Evolutionary conservation across 1,284 basidiomycete genomes (phyloP), one percentile per base, ranked within the genome.

Genomic region (Malassezia japonica): DNA sequence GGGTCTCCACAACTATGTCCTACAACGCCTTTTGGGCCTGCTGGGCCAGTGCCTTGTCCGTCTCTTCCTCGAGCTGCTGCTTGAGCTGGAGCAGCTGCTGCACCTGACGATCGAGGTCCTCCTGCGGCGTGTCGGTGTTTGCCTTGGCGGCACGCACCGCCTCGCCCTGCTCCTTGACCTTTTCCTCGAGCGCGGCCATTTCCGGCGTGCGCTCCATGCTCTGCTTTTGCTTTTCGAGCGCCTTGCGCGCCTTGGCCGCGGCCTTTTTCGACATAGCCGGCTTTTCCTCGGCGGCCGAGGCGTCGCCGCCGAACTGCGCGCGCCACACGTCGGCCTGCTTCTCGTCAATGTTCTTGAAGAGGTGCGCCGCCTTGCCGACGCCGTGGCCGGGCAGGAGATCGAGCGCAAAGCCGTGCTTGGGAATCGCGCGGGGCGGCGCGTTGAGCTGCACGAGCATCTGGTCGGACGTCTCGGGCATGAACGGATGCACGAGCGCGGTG

Each of bases 321-420:
- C 84, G 80, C 85, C 86, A 96, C 9, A 81, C 78, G 31, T 87
- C 83, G 34, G 84, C 85, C 82, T 86, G 86, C 74, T 83, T 85
- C 62, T 89, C 86, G 54, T 95, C 88, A 61, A 98, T 95, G 70
- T 82, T 83, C 77, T 86, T 88, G 79, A 98, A 96, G 60, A 98
- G 76, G 75, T 95, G 86, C 44, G 82, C 84, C 6, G 92, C 87
- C 61, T 81, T 83, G 49, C 87, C 87, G 56, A 96, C 83, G 47
- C 76, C 78, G 76, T 96, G 92, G 0, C 89, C 89, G 0, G 83
- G 81, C 28, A 94, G 79, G 50, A 98, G 83, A 72, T 96, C 92
- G 59, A 83, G 82, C 10, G 80, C 83, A 48, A 70, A 66, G 43
- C 54, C 52, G 24, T 61, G 62, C 20, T 64, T 60, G 8, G 67